These are phyloP conservation scores for Phytophthora constricta DNA, from an alignment of 352 stramenopile species.

Conservation along the genomic window DNA sequence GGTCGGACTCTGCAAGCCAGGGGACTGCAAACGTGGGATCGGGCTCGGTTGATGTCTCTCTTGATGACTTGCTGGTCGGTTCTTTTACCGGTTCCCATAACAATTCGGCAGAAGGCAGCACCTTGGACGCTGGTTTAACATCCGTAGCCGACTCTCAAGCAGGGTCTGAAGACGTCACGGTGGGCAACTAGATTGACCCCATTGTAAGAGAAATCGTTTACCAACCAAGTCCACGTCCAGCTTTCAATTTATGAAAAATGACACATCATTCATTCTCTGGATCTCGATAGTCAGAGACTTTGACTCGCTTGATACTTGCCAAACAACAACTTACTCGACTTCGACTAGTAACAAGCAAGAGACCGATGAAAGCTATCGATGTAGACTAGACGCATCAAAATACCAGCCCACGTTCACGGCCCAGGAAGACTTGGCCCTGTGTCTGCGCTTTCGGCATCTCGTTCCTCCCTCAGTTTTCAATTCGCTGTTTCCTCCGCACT, in stretches of 20 bases:
- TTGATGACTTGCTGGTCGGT: neutral
- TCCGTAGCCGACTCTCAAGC: neutral
- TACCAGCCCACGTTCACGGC: no score
- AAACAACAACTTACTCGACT: no score
- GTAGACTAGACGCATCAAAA: no score
- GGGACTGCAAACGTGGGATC: neutral
- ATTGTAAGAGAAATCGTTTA: neutral
- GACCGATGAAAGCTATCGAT: neutral
- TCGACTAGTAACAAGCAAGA: no score
- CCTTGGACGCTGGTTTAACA: neutral
- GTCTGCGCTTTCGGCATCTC: neutral
- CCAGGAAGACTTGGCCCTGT: neutral
- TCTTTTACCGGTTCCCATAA: neutral
- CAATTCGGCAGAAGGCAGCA: neutral
- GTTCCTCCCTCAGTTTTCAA: conserved; percentile 20
- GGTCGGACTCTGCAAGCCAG: neutral
- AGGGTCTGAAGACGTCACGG: neutral
- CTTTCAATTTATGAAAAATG: neutral
- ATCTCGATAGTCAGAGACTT: no score
- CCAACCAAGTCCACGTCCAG: neutral
- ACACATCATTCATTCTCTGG: neutral
- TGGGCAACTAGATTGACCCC: no score
- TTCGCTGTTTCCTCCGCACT: conserved; percentile 11
- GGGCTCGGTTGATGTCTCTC: neutral
- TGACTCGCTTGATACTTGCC: neutral